These are phyloP conservation scores for Neospermospora avenae DNA, from an alignment of 2,329 filamentous ascomycete species.

Conservation along the genomic window DNA sequence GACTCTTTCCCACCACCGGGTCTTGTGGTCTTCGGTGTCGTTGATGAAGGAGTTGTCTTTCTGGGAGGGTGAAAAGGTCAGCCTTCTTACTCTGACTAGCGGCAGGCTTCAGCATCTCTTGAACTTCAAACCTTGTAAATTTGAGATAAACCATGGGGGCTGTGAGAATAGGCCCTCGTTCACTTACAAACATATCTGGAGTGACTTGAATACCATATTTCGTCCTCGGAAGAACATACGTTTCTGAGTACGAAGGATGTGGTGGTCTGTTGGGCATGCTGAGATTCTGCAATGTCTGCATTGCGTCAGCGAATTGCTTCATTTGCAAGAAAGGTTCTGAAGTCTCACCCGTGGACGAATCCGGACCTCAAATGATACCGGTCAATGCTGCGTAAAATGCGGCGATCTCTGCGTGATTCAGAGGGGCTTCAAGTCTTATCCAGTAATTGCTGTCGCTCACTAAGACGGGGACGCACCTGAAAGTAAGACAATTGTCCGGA, in stretches of 20 bases:
- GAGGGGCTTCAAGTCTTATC: not conserved
- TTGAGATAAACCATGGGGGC: not conserved
- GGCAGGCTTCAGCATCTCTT: not conserved
- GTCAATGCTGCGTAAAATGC: not conserved
- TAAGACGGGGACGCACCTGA: not conserved
- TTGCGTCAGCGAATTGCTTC: not conserved
- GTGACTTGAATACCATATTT: slow-evolving; percentile 11
- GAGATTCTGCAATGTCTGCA: not conserved
- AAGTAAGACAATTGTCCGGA: not conserved
- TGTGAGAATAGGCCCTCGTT: not conserved
- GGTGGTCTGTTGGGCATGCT: slow-evolving; percentile 8
- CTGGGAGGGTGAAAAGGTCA: not conserved
- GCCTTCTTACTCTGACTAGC: not conserved
- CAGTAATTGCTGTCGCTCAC: not conserved
- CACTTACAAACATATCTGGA: slow-evolving; percentile 14
- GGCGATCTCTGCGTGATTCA: no score
- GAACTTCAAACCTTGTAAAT: not conserved
- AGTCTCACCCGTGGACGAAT: not conserved
- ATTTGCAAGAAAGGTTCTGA: no score
- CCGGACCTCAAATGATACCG: not conserved
- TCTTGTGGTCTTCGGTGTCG: not conserved
- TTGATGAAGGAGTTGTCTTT: not conserved
- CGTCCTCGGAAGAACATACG: slow-evolving; percentile 13
- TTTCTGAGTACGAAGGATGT: slow-evolving; percentile 4
- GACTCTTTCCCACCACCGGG: not conserved